These are phyloP conservation scores for Oxyria digyna DNA, from an alignment of 148 eudicot genomes.

Conservation along the genomic window DNA sequence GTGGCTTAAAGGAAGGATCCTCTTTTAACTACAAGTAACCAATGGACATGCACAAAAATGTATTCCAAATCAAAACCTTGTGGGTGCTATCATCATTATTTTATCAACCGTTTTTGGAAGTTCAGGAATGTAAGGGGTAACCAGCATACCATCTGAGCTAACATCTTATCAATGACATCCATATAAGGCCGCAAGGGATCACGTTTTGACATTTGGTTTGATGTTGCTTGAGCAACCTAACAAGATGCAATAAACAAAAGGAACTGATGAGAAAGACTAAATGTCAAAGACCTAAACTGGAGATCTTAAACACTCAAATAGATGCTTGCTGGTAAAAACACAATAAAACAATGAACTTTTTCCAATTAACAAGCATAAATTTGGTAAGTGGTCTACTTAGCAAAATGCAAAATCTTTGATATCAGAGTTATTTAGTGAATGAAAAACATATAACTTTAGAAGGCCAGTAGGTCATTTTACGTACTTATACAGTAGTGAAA, in stretches of 20 bases:
- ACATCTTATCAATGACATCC: conserved; percentile 80
- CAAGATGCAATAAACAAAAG: background rate
- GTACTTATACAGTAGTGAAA: background rate
- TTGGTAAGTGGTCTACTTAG: background rate
- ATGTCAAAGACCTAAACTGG: background rate
- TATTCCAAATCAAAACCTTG: background rate
- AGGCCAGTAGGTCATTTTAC: background rate
- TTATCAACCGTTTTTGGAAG: background rate
- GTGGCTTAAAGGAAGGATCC: conserved; percentile 89
- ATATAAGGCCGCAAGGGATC: conserved; percentile 76
- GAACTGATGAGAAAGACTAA: background rate
- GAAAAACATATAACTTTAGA: background rate
- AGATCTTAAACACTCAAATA: background rate
- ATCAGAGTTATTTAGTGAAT: background rate
- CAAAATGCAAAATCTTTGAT: background rate
- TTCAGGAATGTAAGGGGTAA: background rate
- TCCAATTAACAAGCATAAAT: background rate
- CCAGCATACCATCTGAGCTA: conserved; percentile 64
- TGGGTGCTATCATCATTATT: background rate
- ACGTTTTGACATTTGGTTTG: conserved; percentile 89
- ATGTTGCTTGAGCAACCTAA: conserved; percentile 66
- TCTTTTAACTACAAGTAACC: conserved; percentile 43
- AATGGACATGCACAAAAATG: background rate
- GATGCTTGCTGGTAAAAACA: background rate
- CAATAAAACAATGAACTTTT: background rate